A percentile compares a stretch with the other conserved stretches of the same genome.
These are phyloP conservation scores for Cynara cardunculus DNA, from an alignment of 129 eudicot species.

Conservation along the genomic window DNA sequence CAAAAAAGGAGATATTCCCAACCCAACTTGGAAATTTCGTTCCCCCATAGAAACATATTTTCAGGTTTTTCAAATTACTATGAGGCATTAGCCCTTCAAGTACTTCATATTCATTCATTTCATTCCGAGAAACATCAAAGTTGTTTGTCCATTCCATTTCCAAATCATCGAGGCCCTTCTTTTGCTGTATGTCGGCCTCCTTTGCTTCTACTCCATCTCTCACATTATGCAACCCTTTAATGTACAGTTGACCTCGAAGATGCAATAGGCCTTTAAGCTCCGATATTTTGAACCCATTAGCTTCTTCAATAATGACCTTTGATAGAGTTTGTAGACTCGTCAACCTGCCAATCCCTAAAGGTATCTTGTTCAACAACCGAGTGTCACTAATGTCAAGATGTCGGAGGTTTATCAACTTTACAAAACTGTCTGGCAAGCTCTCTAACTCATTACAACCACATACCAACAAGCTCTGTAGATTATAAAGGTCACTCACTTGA, in stretches of 20 bases:
- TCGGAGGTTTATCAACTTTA: constrained; percentile 30
- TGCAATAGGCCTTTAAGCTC: constrained; percentile 24
- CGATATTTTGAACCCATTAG: constrained; percentile 20
- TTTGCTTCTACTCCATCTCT: constrained; percentile 26
- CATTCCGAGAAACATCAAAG: constrained; percentile 16
- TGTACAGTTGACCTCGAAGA: constrained; percentile 34
- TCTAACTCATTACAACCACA: constrained; percentile 18
- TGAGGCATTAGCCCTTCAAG: constrained; percentile 34
- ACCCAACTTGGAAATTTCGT: constrained; percentile 41
- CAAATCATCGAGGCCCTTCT: constrained; percentile 29
- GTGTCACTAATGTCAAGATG: constrained; percentile 43
- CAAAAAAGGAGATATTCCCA: constrained; percentile 26
- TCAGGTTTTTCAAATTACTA: constrained; percentile 20
- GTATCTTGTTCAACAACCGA: constrained; percentile 30
- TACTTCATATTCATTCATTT: constrained; percentile 21
- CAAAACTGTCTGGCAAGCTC: constrained; percentile 24
- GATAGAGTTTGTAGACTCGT: constrained; percentile 37
- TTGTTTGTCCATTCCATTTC: constrained; percentile 33
- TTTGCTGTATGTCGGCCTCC: constrained; percentile 36
- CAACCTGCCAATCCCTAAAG: constrained; percentile 37
- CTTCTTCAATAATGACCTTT: constrained; percentile 23
- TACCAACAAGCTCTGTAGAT: constrained; percentile 37
- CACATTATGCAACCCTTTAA: constrained; percentile 40
- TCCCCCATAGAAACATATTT: constrained; percentile 28
- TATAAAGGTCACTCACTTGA: constrained; percentile 22